Base-by-base conservation (phyloP, 305 asterid species). In the Fraxinus sp. region DNA sequence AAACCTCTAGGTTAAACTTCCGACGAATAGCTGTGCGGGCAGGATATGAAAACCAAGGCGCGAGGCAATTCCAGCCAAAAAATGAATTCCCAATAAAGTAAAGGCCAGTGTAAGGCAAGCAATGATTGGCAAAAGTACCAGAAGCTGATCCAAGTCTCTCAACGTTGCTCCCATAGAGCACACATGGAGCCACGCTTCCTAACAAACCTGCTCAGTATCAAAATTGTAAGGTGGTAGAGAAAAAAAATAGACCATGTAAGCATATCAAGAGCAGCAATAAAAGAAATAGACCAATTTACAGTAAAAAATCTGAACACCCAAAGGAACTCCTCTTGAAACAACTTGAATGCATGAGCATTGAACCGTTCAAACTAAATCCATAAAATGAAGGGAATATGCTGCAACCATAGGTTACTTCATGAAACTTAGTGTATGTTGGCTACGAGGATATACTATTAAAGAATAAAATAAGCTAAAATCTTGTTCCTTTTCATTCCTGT, bases 81-180 rank as follows among this genome's bases (percentile, higher is more conserved):
- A 91, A 73, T 74, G 90, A 90, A 74, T 88, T 89, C 13, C 99
- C 97, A 37, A 93, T 35, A 14, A 95, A 26, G 92, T 84, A 94
- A 16, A 95, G 92, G 35, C 92, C 96, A 5, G 97, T 85, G 87
- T 96, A 96, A 11, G 94, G 92, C 92, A 93, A 85, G 86, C 99
- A 96, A 87, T 94, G 93, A 76, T 85, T 90, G 10, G 92, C 85
- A 82, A 94, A 95, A 77, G 90, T 77, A 30, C 91, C 93, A 0
- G 95, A 90, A 28, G 86, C 80, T 5, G 91, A 83, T 35, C 91
- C 89, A 52, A 96, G 87, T 79, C 99, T 94, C 92, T 96, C 99
- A 0, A 81, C 97, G 52, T 90, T 96, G 96, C 92, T 87, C 81
- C 96, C 99, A 30, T 93, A 94, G 75, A 94, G 96, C 86, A 93